phyloP scores from a whole-genome alignment of 805 yeast species.

The Candida koratica region DNA sequence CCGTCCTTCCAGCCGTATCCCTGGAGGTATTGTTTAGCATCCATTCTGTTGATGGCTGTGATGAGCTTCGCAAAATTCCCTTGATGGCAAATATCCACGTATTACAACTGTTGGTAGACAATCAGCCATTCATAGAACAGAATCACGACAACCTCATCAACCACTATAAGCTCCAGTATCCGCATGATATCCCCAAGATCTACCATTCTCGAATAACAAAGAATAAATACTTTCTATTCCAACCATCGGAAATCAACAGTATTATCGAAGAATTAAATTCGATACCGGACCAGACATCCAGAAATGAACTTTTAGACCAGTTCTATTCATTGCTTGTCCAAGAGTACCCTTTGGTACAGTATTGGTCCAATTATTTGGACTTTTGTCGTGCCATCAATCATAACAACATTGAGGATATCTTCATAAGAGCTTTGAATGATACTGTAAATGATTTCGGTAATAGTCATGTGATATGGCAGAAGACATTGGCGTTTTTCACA shows the following conservation, averaged over 20 bases:
- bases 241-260: slow-evolving; percentile 13
- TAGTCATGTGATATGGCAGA: slow-evolving; percentile 13
- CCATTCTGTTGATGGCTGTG: too few species aligned
- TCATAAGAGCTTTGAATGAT: slow-evolving; percentile 20
- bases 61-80: slow-evolving; percentile 5
- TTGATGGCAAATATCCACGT: slow-evolving; percentile 10
- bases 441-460: slow-evolving; percentile 23
- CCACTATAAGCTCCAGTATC: slow-evolving; percentile 9
- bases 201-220: slow-evolving; percentile 8
- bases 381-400: slow-evolving; percentile 8
- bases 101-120: slow-evolving; percentile 10
- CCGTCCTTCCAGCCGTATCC: slow-evolving; percentile 93
- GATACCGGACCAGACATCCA: slow-evolving; percentile 11
- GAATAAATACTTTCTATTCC: slow-evolving; percentile 10
- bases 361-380: slow-evolving; percentile 22
- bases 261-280: slow-evolving; percentile 20
- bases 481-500: slow-evolving; percentile 10
- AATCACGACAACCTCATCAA: slow-evolving; percentile 19
- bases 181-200: neutral
- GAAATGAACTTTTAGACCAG: slow-evolving; percentile 9
- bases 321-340: slow-evolving; percentile 17
- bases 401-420: slow-evolving; percentile 11
- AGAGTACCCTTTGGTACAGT: slow-evolving; percentile 20
- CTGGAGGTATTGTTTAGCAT: slow-evolving; percentile 66
- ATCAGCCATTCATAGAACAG: slow-evolving; percentile 14